A percentile compares a stretch with the other conserved stretches of the same genome.
phyloP scores from a whole-genome alignment of 768 basidiomycete genomes.

The Ramaria sp. region DNA sequence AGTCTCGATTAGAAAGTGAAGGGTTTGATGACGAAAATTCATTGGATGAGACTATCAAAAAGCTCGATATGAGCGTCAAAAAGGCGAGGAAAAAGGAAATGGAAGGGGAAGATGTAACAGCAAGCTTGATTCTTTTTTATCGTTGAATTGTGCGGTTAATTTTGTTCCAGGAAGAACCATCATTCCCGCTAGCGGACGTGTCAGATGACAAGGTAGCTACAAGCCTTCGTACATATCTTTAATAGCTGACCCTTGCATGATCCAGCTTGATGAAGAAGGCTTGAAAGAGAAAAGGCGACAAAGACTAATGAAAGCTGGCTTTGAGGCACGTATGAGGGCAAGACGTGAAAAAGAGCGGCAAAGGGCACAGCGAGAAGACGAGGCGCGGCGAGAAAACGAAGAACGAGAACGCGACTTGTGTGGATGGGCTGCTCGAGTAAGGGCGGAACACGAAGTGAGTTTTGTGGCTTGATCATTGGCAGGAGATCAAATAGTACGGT shows the following conservation, averaged over 20 bases:
- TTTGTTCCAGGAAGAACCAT: slow-evolving; percentile 55
- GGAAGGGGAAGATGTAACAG: slow-evolving; percentile 52
- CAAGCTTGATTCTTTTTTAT: slow-evolving; percentile 20
- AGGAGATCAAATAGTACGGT: background rate
- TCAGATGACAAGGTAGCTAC: slow-evolving; percentile 70
- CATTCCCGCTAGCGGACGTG: slow-evolving; percentile 84
- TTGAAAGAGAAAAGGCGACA: slow-evolving; percentile 94
- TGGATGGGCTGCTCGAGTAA: slow-evolving; percentile 65
- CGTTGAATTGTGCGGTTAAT: background rate
- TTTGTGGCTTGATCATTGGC: background rate
- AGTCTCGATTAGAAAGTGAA: slow-evolving; percentile 54
- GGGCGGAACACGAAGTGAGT: slow-evolving; percentile 72
- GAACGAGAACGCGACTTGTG: slow-evolving; percentile 60
- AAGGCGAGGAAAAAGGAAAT: slow-evolving; percentile 73
- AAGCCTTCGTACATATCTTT: slow-evolving; percentile 14
- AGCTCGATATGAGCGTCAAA: slow-evolving; percentile 69
- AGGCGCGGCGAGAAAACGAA: slow-evolving; percentile 12
- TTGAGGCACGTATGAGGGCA: slow-evolving; percentile 77
- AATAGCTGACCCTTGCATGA: background rate
- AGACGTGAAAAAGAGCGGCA: slow-evolving; percentile 85
- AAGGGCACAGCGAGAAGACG: slow-evolving; percentile 48
- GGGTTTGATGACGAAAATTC: slow-evolving; percentile 71
- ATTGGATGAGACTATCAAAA: slow-evolving; percentile 76
- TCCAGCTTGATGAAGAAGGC: slow-evolving; percentile 76
- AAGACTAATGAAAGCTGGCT: slow-evolving; percentile 84